Conservation (phyloP, 768 basidiomycete species). For the Jaapia argillacea region DNA sequence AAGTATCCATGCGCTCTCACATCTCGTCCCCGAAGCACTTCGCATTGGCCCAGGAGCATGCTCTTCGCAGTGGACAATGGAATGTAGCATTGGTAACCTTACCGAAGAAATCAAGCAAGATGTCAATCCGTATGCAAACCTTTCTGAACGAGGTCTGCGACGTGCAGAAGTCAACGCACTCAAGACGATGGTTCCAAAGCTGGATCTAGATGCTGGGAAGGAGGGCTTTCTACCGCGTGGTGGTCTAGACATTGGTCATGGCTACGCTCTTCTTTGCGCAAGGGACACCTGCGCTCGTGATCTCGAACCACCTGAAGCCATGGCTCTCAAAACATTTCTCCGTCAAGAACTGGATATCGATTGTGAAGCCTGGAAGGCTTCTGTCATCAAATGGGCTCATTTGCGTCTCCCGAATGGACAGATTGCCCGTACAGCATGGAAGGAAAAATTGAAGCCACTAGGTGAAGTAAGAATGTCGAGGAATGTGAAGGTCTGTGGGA, state of each 20-base stretch:
- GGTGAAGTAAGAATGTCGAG: background rate
- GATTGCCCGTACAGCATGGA: background rate
- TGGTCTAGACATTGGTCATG: slow-evolving; percentile 10
- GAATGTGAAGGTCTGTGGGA: background rate
- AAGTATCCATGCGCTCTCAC: slow-evolving; percentile 21
- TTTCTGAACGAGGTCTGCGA: slow-evolving; percentile 9
- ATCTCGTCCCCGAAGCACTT: slow-evolving; percentile 15
- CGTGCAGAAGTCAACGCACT: slow-evolving; percentile 13
- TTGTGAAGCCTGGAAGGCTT: too few relatives aligned
- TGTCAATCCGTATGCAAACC: slow-evolving; percentile 18
- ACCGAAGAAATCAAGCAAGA: slow-evolving; percentile 16
- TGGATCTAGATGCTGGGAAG: slow-evolving; percentile 8
- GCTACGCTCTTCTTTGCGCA: slow-evolving; percentile 13
- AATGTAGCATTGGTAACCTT: slow-evolving; percentile 16
- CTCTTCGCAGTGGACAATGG: slow-evolving; percentile 22
- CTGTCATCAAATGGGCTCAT: background rate
- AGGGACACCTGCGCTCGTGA: slow-evolving; percentile 5
- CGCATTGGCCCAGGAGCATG: slow-evolving; percentile 13
- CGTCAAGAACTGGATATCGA: too few relatives aligned
- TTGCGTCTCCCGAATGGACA: background rate
- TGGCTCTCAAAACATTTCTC: background rate
- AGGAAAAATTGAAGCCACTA: background rate
- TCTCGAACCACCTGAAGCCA: background rate
- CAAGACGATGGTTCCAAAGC: slow-evolving; percentile 13
- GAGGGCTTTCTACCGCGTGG: slow-evolving; percentile 7